These are phyloP conservation scores for Candolleomyces efflorescens DNA, from an alignment of 768 basidiomycete genomes.

Conservation along the genomic window DNA sequence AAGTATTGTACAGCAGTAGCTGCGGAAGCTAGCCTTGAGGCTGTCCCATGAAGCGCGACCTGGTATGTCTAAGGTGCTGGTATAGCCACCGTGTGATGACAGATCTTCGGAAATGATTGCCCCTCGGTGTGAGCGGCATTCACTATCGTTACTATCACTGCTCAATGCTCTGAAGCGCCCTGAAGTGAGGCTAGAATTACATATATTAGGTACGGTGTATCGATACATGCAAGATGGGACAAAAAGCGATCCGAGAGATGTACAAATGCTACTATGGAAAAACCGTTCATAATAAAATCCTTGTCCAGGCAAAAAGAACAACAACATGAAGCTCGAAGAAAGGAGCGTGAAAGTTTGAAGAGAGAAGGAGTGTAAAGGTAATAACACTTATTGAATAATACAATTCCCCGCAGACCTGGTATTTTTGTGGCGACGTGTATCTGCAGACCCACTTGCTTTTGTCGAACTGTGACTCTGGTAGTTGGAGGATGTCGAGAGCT, in stretches of 20 bases:
- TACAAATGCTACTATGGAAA: conserved; percentile 4
- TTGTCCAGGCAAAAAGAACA: neutral
- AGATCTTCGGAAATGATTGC: too few species aligned
- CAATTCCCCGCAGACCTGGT: conserved; percentile 38
- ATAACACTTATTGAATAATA: conserved; percentile 38
- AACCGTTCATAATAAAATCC: conserved; percentile 3
- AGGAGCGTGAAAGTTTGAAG: conserved; percentile 10
- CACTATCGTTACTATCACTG: too few species aligned
- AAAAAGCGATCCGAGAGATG: neutral
- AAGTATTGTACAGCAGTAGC: neutral
- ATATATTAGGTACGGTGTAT: neutral
- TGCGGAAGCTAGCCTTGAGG: neutral
- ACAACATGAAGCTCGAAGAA: conserved; percentile 5
- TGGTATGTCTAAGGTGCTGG: neutral
- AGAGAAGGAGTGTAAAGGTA: conserved; percentile 2
- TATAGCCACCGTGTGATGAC: neutral
- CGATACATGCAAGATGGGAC: neutral
- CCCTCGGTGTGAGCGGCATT: too few species aligned
- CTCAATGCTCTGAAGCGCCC: too few species aligned
- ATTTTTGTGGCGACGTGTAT: conserved; percentile 30
- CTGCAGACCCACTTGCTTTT: conserved; percentile 29
- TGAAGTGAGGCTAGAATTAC: neutral
- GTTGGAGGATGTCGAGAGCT: conserved; percentile 19
- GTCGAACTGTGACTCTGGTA: conserved; percentile 15
- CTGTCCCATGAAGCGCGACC: neutral